Evolutionary conservation across 2,329 filamentous ascomycete species (phyloP), one percentile per base, ranked within the genome.

Genomic region (Seiridium unicorne): DNA sequence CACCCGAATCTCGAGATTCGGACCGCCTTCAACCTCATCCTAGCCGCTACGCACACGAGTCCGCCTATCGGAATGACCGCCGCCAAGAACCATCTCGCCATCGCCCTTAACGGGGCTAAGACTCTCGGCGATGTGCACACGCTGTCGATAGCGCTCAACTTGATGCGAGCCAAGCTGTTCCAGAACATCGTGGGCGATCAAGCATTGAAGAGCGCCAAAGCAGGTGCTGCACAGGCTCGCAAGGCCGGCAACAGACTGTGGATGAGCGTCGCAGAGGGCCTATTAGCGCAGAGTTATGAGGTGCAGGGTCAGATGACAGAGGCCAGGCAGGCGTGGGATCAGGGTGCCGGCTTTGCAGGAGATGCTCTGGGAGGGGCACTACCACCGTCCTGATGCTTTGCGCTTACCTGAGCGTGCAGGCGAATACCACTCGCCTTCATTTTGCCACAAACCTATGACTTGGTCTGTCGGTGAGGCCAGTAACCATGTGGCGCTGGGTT

Each of bases 111-210:
- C 44, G 85, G 87, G 3, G 89, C 91, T 10, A 89, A 89, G 64
- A 79, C 80, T 6, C 87, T 89, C 7, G 81, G 82, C 58, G 97
- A 97, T 71, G 86, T 86, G 36, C 90, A 96, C 64, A 89, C 93
- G 58, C 83, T 93, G n/a, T 89, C 89, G 53, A 90, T 97, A 64
- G 88, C 90, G 5, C 84, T 97, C 61, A 93, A 88, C 66, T 88
- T 95, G 64, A 96, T 97, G 90, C 89, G 90, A 57, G 87, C 84
- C 69, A 85, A 88, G 56, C 90, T 97, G 69, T 97, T 93, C 73
- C 88, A 89, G 51, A 89, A 90, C 61, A 89, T 93, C 11, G 86
- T 96, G 3, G 92, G 92, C 55, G 89, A 90, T 61, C 90, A 93
- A 72, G 89, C 90, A 0, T 81, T 91, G 61, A 93, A 93, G 76